A percentile compares a stretch with the other conserved stretches of the same genome.
phyloP scores from a whole-genome alignment of 1,284 basidiomycete species.

The Erythrobasidium hasegawianum region DNA sequence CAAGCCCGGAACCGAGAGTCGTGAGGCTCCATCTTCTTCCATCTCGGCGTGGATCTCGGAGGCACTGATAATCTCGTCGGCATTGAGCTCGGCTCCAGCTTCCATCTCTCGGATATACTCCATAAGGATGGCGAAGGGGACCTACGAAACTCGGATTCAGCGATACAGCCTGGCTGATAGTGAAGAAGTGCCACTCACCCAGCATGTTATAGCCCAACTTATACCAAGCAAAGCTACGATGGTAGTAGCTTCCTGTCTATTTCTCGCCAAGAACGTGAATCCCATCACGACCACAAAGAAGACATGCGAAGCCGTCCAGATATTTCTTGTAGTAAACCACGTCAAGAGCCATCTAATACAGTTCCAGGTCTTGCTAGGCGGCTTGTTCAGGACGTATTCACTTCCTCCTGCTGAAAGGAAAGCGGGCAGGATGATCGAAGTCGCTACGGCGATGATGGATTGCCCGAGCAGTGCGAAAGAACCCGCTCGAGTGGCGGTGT shows the following conservation, averaged over 20 bases:
- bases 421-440: conserved; percentile 69
- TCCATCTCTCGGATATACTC: conserved; percentile 42
- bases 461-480: conserved; percentile 77
- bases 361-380: conserved; percentile 37
- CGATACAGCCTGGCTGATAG: too few relatives aligned
- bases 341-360: conserved; percentile 43
- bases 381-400: conserved; percentile 17
- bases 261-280: conserved; percentile 76
- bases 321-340: conserved; percentile 73
- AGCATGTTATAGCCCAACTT: conserved; percentile 87
- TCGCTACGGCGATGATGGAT: conserved; percentile 64
- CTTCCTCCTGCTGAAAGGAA: conserved; percentile 56
- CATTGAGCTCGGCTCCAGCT: conserved; percentile 24
- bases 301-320: conserved; percentile 74
- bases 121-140: conserved; percentile 46
- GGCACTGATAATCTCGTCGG: conserved; percentile 22
- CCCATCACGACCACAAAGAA: conserved; percentile 73
- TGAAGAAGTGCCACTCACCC: conserved; percentile 53
- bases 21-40: not conserved
- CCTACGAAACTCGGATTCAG: too few relatives aligned
- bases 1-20: conserved; percentile 18
- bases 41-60: conserved; percentile 7
- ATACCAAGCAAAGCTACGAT: conserved; percentile 81
- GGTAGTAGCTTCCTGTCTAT: conserved; percentile 66
- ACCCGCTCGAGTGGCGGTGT: conserved; percentile 73